Base-by-base conservation (phyloP, 2,329 filamentous ascomycete genomes). In the Fusarium tanahbumbuense region DNA sequence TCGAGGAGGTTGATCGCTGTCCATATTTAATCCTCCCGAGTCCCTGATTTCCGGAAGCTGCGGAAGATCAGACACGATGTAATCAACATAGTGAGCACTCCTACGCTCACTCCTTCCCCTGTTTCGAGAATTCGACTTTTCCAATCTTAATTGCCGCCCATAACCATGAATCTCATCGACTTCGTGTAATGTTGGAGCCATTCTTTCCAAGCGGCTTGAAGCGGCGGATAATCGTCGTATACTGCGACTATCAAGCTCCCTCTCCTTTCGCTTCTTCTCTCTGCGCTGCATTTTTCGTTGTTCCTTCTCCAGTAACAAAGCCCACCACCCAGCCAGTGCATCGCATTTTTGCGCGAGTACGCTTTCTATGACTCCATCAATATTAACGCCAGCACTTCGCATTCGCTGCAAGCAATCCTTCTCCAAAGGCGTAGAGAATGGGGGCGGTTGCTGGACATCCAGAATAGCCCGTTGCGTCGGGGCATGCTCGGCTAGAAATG, bases 281-380 rank as follows among this genome's bases (percentile, higher is more conserved):
- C 91, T 86, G 65, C 94, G 86, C 67, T 83, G 87, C 70, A 94
- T 91, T 79, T 99, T 99, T 11, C 94, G 89, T 77, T 94, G 89
- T 77, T 99, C 96, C 78, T 98, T 99, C 76, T 98, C 96, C 12
- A 98, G 89, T 41, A 99, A 82, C 28, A 99, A 81, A 5, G 93
- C 92, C 96, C 96, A 99, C 96, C 96, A 99, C 8, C 96, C 96
- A 53, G 94, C 93, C 50, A 99, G 83, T 8, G 91, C 88, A 80
- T 99, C 95, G 76, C 96, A 98, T 70, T 93, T 88, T 78, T 97
- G 93, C 6, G 94, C 89, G 37, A 97, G 81, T 5, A 99, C 96
- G 74, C 96, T 97, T 78, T 98, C 95, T 68, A 98, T 95, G 10
- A 99, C 93, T 65, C 92, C 88, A 77, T 99, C 96, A 62, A 97